These are phyloP conservation scores for Emergomyces orientalis DNA, from an alignment of 2,329 filamentous ascomycete genomes.

Conservation along the genomic window DNA sequence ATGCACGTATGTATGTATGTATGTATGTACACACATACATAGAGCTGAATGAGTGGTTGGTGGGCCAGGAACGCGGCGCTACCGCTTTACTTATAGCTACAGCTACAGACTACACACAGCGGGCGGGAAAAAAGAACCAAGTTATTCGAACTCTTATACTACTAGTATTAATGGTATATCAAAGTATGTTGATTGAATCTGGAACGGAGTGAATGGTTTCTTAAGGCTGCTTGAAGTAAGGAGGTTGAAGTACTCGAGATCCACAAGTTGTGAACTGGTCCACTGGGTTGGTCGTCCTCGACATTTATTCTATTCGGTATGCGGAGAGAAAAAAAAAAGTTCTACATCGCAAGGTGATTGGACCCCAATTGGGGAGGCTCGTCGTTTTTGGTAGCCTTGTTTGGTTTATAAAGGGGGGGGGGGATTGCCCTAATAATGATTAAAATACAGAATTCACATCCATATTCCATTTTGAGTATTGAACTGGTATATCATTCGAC, in stretches of 20 bases:
- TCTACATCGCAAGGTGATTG: background rate
- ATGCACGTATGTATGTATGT: background rate
- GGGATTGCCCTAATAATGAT: background rate
- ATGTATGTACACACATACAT: background rate
- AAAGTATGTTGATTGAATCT: background rate
- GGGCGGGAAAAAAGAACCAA: background rate
- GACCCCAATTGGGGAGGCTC: background rate
- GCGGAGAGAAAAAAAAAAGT: background rate
- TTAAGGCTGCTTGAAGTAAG: background rate
- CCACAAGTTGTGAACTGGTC: background rate
- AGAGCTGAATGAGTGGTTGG: background rate
- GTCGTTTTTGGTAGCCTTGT: background rate
- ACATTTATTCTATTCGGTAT: too few relatives aligned
- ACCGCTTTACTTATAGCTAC: background rate
- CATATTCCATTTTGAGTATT: background rate
- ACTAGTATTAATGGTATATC: background rate
- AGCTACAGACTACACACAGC: background rate
- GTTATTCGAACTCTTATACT: too few relatives aligned
- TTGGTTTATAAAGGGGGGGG: background rate
- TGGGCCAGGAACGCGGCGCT: background rate
- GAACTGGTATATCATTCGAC: background rate
- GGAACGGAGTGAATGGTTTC: background rate
- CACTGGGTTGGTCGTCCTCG: too few relatives aligned
- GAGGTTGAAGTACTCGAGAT: background rate
- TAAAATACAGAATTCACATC: background rate